These are phyloP conservation scores for Acer negundo DNA, from an alignment of 345 rosid genomes.

Conservation along the genomic window DNA sequence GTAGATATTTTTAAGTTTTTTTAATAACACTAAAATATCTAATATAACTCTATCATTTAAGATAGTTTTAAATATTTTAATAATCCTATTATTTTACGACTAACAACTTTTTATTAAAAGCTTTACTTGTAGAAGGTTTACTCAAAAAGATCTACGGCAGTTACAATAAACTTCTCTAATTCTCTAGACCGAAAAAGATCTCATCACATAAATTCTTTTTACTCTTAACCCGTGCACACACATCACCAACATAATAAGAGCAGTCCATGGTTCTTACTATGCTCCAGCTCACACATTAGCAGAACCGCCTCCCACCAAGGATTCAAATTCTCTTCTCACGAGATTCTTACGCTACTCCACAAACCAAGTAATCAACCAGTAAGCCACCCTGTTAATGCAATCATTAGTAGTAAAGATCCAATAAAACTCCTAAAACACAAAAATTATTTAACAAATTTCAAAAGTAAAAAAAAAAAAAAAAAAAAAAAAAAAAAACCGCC, in stretches of 20 bases:
- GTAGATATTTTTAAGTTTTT: too few relatives aligned
- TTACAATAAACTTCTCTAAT: too few relatives aligned
- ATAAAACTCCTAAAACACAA: neutral
- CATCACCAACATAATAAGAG: neutral
- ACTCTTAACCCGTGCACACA: neutral
- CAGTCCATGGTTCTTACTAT: neutral
- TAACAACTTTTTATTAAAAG: too few relatives aligned
- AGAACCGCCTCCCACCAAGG: neutral
- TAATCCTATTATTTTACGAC: too few relatives aligned
- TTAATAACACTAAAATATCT: too few relatives aligned
- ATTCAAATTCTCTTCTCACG: constrained; percentile 16
- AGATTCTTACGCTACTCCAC: neutral
- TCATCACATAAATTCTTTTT: too few relatives aligned
- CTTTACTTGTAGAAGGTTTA: too few relatives aligned
- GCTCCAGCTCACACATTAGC: neutral
- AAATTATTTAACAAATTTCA: neutral
- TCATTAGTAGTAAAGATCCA: constrained; percentile 19
- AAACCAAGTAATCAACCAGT: neutral
- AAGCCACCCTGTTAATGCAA: constrained; percentile 8
- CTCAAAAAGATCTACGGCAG: too few relatives aligned
- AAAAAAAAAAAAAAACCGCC: constrained; percentile 13
- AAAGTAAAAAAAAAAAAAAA: neutral
- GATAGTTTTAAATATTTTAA: too few relatives aligned
- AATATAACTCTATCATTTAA: too few relatives aligned
- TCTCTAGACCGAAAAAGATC: too few relatives aligned